Base-by-base conservation (phyloP, 148 eudicot species). In the Persicaria tinctoria region DNA sequence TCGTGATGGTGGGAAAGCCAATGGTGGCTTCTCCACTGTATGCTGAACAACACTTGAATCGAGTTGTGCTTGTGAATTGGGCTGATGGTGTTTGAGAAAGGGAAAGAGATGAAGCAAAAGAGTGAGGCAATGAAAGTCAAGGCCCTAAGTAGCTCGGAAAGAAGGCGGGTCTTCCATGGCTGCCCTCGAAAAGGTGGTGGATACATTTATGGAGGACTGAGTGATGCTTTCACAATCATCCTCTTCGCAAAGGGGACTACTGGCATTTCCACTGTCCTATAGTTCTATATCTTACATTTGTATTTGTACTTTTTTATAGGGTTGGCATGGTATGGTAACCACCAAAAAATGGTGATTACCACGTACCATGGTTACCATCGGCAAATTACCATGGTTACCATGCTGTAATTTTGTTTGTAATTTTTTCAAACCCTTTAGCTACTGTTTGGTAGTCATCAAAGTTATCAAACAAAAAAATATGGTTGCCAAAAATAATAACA, bases 11-110 rank as follows among this genome's bases (percentile, higher is more conserved):
- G 0, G 83, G 83, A 2, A 75, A 77, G 27, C 83, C 83, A n/a
- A 77, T 80, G 83, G 79, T 80, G 27, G 77, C 80, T 48, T 80
- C 77, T 80, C 83, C 83, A 0, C 44, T 80, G 74, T 80, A 77
- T 20, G 77, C 83, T 0, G 80, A 80, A 77, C 83, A 80, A 47
- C 74, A 38, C 44, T 17, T 80, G 80, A 80, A 80, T 46, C 70
- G 46, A 55, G 80, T 66, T 3, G 80, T 56, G 0, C 32, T 80
- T 51, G 83, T 80, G 32, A 78, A 47, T n/a, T n/a, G n/a, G 63
- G 78, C 48, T 75, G 57, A 62, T 64, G 78, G 49, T 20, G 46
- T 75, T 55, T 14, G 18, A 47, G 46, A 63, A 63, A 20, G 56
- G 56, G 9, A 14, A 13, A 13, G 56, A 53, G 56, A 53, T 66